Evolutionary conservation across 768 basidiomycete species (phyloP).

Genomic region (Tulasnella sp.): DNA sequence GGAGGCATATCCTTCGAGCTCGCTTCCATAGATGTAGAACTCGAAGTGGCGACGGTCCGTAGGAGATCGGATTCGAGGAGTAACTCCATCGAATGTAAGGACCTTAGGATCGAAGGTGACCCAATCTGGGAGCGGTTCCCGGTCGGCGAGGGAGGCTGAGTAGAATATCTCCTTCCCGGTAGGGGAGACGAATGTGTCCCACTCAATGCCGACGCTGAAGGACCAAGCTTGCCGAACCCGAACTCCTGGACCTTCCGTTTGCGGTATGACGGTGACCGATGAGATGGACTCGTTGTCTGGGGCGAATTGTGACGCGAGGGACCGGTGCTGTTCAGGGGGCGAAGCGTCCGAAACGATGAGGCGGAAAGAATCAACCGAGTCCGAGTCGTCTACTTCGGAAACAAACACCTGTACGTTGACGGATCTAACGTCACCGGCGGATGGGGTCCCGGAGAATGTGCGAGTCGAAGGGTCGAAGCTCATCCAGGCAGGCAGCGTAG

Average conservation of each 20-base stretch:
- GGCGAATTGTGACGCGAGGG: constrained; percentile 65
- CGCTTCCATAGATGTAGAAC: constrained; percentile 69
- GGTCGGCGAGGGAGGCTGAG: constrained; percentile 63
- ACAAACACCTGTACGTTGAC: constrained; percentile 66
- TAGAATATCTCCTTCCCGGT: constrained; percentile 56
- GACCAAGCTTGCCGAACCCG: constrained; percentile 83
- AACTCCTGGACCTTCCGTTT: constrained; percentile 49
- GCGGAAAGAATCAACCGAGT: constrained; percentile 51
- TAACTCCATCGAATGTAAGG: constrained; percentile 77
- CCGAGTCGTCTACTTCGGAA: constrained; percentile 50
- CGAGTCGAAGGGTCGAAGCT: constrained; percentile 62
- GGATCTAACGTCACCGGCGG: constrained; percentile 63
- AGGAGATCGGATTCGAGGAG: constrained; percentile 56
- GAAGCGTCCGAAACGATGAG: constrained; percentile 43
- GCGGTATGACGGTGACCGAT: constrained; percentile 60
- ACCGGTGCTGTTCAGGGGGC: constrained; percentile 57
- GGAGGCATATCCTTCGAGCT: constrained; percentile 72
- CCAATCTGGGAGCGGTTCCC: constrained; percentile 76
- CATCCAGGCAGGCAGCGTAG: constrained; percentile 74
- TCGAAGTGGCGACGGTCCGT: constrained; percentile 51
- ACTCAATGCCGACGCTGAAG: constrained; percentile 83
- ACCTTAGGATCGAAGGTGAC: constrained; percentile 67
- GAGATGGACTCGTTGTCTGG: constrained; percentile 66
- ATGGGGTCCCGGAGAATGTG: constrained; percentile 73
- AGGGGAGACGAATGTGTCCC: constrained; percentile 59